phyloP scores from a whole-genome alignment of 345 rosid species.

The Bruguiera parviflora region DNA sequence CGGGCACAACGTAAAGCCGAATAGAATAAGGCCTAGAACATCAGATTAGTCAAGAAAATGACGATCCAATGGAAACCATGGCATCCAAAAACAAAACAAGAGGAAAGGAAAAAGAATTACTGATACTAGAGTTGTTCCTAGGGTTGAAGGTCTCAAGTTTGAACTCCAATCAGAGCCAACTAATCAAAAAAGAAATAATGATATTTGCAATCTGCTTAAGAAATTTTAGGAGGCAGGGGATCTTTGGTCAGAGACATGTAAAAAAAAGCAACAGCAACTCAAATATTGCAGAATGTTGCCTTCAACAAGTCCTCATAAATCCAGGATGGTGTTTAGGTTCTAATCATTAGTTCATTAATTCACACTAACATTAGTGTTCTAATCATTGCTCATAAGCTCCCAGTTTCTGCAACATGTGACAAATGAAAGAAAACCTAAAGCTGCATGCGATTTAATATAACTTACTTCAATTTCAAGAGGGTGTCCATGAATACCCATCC shows the following conservation, averaged over 20 bases:
- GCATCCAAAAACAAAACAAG: background rate
- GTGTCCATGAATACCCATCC: slow-evolving; percentile 98
- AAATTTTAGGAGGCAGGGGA: too few species aligned
- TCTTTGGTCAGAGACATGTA: background rate
- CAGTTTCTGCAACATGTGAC: background rate
- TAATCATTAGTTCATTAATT: too few species aligned
- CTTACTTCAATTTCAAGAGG: slow-evolving; percentile 96
- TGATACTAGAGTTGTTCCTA: too few species aligned
- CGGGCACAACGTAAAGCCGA: slow-evolving; percentile 83
- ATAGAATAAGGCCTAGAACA: slow-evolving; percentile 78
- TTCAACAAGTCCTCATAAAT: too few species aligned
- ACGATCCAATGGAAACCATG: background rate
- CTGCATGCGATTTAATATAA: background rate
- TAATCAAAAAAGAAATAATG: too few species aligned
- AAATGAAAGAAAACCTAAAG: background rate
- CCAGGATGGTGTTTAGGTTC: too few species aligned
- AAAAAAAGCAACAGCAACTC: background rate
- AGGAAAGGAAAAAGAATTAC: background rate
- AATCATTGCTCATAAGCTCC: too few species aligned
- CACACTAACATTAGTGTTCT: too few species aligned
- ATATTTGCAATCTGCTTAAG: background rate
- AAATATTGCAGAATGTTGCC: background rate
- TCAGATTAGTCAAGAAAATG: slow-evolving; percentile 10
- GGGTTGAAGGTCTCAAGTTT: too few species aligned
- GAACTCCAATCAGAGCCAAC: too few species aligned